Conservation (phyloP, 2,329 filamentous ascomycete genomes). For the Diplocarpon rosae region DNA sequence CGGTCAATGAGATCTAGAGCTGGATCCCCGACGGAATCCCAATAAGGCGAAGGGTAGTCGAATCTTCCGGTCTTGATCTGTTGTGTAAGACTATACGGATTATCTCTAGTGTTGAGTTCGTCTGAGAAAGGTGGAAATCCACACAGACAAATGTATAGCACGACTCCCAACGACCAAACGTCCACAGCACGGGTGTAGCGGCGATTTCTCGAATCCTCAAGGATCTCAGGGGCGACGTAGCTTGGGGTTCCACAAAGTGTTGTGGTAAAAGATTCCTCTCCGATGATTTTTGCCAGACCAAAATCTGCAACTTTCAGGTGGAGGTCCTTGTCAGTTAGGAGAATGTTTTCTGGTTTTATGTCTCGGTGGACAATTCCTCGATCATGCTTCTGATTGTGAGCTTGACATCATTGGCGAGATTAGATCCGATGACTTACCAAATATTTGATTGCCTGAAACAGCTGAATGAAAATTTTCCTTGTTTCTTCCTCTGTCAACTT, state of each 20-base stretch:
- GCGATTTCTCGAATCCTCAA: slow-evolving; percentile 69
- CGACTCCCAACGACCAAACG: slow-evolving; percentile 94
- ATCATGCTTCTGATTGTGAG: slow-evolving; percentile 59
- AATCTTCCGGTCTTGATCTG: slow-evolving; percentile 85
- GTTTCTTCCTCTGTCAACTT: slow-evolving; percentile 78
- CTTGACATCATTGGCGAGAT: background rate
- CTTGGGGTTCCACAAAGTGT: slow-evolving; percentile 94
- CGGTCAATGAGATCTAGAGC: slow-evolving; percentile 86
- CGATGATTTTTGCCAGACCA: slow-evolving; percentile 94
- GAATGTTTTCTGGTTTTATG: slow-evolving; percentile 53
- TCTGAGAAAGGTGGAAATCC: slow-evolving; percentile 97
- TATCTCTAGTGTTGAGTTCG: slow-evolving; percentile 70
- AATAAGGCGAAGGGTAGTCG: slow-evolving; percentile 93
- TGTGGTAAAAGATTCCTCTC: slow-evolving; percentile 95
- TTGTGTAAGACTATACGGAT: slow-evolving; percentile 76
- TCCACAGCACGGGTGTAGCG: slow-evolving; percentile 94
- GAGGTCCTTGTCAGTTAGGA: slow-evolving; percentile 74
- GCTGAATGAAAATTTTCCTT: slow-evolving; percentile 76
- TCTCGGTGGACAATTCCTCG: slow-evolving; percentile 95
- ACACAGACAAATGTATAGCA: slow-evolving; percentile 93
- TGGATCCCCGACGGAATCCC: slow-evolving; percentile 77
- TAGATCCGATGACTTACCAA: slow-evolving; percentile 47
- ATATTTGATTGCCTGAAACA: slow-evolving; percentile 93
- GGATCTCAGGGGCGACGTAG: slow-evolving; percentile 92
- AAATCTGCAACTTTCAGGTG: slow-evolving; percentile 93